These are phyloP conservation scores for Camelina neglecta DNA, from an alignment of 345 rosid species.

Conservation along the genomic window DNA sequence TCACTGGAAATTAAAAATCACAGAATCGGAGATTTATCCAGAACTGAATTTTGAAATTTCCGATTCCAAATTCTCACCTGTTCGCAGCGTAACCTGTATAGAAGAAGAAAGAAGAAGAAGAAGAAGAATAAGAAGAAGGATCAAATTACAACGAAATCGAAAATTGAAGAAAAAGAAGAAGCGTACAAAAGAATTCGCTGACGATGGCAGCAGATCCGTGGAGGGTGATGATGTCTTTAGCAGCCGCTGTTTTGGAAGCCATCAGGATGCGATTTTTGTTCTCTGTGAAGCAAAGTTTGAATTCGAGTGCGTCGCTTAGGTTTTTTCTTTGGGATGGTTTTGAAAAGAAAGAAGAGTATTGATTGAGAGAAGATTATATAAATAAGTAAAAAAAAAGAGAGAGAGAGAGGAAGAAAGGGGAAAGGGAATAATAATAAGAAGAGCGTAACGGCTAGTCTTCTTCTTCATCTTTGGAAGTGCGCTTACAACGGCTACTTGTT, in stretches of 20 bases:
- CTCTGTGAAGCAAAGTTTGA: neutral
- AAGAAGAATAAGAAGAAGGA: slow-evolving; percentile 4
- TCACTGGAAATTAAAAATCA: slow-evolving; percentile 7
- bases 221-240: slow-evolving; percentile 94
- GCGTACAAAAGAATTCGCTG: slow-evolving; percentile 91
- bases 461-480: slow-evolving; percentile 14
- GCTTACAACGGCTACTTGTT: slow-evolving; percentile 40
- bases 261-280: slow-evolving; percentile 39
- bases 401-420: neutral
- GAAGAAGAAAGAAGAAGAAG: slow-evolving; percentile 15
- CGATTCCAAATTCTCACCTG: slow-evolving; percentile 55
- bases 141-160: neutral
- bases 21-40: neutral
- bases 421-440: neutral
- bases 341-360: neutral
- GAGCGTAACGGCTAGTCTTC: slow-evolving; percentile 45
- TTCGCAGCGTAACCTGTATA: slow-evolving; percentile 92
- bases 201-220: slow-evolving; percentile 98
- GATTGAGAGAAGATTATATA: neutral
- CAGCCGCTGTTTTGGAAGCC: slow-evolving; percentile 75
- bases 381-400: too few species aligned
- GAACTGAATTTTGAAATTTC: neutral
- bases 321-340: slow-evolving; percentile 13
- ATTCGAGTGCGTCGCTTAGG: slow-evolving; percentile 6
- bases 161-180: neutral